A percentile compares a stretch with the other conserved stretches of the same genome.
These are phyloP conservation scores for Blastocystis sp. DNA, from an alignment of 352 stramenopile species.

Conservation along the genomic window DNA sequence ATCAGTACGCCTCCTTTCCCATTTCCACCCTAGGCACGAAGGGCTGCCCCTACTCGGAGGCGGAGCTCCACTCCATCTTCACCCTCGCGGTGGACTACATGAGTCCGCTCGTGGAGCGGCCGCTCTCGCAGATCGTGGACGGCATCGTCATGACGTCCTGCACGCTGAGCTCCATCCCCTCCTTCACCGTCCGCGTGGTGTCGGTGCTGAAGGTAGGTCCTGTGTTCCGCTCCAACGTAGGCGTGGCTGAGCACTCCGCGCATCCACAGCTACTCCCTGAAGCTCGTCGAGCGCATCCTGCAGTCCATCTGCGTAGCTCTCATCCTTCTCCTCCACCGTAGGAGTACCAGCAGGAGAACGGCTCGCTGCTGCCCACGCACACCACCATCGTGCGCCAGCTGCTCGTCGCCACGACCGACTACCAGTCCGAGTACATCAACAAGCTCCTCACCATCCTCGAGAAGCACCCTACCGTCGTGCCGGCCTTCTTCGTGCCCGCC, in stretches of 20 bases:
- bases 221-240: not conserved
- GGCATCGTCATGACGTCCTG: slow-evolving; percentile 66
- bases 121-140: slow-evolving; percentile 4
- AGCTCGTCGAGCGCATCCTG: slow-evolving; percentile 38
- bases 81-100: slow-evolving; percentile 8
- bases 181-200: not conserved
- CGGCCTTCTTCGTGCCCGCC: slow-evolving; percentile 12
- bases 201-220: not conserved
- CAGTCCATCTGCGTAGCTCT: slow-evolving; percentile 10
- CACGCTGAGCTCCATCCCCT: slow-evolving; percentile 32
- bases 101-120: not conserved
- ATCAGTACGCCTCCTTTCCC: not conserved
- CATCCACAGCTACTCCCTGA: slow-evolving; percentile 25
- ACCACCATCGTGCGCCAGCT: not conserved
- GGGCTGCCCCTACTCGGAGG: not conserved
- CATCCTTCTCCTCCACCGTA: not conserved
- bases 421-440: slow-evolving; percentile 32
- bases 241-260: not conserved
- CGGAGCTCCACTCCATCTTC: slow-evolving; percentile 24
- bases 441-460: slow-evolving; percentile 31
- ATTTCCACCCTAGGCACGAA: not conserved
- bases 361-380: not conserved
- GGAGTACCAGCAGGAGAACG: slow-evolving; percentile 19
- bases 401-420: slow-evolving; percentile 3
- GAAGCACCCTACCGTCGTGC: not conserved